phyloP scores from a whole-genome alignment of 139 green algal genomes.

The Picochlorum sp. region DNA sequence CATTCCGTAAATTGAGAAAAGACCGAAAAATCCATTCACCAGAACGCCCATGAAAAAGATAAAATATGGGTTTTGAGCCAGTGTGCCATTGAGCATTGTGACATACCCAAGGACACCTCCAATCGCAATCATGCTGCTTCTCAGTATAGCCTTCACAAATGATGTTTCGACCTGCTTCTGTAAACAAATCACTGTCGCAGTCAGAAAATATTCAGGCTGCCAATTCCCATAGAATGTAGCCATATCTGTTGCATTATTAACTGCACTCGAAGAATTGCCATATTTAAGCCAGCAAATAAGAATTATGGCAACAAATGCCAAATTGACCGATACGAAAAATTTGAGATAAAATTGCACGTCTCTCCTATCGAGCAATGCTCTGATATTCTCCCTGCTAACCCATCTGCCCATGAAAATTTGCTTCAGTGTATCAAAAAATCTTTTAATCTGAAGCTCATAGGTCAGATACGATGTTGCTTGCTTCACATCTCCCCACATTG shows the following conservation, averaged over 20 bases:
- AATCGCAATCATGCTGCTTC: constrained; percentile 6
- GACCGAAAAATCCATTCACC: background rate
- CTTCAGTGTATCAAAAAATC: background rate
- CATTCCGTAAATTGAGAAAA: constrained; percentile 9
- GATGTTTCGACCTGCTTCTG: constrained; percentile 18
- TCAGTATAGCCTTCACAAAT: constrained; percentile 7
- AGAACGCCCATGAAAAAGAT: background rate
- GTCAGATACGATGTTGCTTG: background rate
- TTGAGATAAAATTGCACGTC: constrained; percentile 2
- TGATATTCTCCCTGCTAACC: background rate
- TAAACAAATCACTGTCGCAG: constrained; percentile 19
- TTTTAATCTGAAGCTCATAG: background rate
- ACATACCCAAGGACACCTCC: constrained; percentile 10
- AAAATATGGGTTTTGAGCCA: constrained; percentile 20
- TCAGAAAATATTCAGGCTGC: constrained; percentile 16
- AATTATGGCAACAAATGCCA: constrained; percentile 12
- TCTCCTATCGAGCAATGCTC: background rate
- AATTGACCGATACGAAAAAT: constrained; percentile 8
- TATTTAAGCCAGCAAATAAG: constrained; percentile 9
- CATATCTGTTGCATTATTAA: background rate
- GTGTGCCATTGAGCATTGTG: constrained; percentile 15
- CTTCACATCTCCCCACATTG: background rate
- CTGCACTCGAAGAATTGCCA: background rate
- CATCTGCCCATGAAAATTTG: background rate
- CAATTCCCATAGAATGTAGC: constrained; percentile 8